Conservation (phyloP, 2,329 filamentous ascomycete species). For the Phyllosticta ampelicida region DNA sequence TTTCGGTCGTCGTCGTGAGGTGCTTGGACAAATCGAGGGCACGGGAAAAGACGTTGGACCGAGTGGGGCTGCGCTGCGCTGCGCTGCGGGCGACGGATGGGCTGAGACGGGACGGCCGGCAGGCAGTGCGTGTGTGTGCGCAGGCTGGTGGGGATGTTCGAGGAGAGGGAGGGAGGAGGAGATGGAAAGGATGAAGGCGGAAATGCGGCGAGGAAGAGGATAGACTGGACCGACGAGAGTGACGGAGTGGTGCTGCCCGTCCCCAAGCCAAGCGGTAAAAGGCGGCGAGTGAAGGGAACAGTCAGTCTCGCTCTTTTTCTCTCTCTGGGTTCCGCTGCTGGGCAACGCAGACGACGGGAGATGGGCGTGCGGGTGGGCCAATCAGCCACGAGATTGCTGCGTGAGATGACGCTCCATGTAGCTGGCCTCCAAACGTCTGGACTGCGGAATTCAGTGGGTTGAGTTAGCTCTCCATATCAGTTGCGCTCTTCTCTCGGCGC, state of each 20-base stretch:
- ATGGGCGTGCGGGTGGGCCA: conserved; percentile 6
- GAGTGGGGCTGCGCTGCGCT: not conserved
- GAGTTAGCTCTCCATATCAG: too few species aligned
- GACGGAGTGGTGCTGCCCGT: too few species aligned
- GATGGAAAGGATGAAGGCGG: not conserved
- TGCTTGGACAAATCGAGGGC: not conserved
- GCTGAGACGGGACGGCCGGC: not conserved
- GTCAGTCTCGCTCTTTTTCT: too few species aligned
- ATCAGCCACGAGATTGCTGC: conserved; percentile 1
- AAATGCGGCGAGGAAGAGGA: too few species aligned
- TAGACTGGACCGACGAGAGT: too few species aligned
- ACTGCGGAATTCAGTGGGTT: not conserved
- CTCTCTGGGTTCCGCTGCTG: too few species aligned
- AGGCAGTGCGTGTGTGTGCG: not conserved
- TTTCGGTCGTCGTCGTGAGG: not conserved
- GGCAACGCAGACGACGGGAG: conserved; percentile 7
- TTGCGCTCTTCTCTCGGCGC: too few species aligned
- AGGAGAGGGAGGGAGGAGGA: not conserved
- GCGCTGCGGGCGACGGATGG: not conserved
- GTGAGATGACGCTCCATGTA: not conserved
- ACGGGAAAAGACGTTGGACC: not conserved
- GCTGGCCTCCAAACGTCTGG: not conserved
- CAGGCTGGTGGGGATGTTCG: not conserved
- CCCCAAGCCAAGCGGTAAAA: too few species aligned
- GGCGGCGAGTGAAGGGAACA: too few species aligned